phyloP scores from a whole-genome alignment of 129 eudicot species.

The Flaveria linearis region DNA sequence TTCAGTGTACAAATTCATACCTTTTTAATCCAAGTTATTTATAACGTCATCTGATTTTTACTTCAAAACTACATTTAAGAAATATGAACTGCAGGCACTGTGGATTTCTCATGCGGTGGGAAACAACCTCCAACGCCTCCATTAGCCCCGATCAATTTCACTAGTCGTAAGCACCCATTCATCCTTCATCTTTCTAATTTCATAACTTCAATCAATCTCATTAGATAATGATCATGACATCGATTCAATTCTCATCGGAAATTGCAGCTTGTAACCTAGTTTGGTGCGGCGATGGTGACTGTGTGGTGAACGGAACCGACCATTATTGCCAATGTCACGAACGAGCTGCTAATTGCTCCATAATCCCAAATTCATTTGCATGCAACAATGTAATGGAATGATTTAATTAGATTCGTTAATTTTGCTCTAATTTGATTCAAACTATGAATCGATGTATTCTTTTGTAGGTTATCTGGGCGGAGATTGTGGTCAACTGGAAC shows the following conservation, averaged over 20 bases:
- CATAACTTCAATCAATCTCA: background rate
- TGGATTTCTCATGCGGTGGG: slow-evolving; percentile 48
- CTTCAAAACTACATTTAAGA: no score
- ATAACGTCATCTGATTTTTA: no score
- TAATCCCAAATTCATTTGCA: slow-evolving; percentile 34
- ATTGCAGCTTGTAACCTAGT: slow-evolving; percentile 43
- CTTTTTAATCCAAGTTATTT: no score
- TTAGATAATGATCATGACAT: background rate
- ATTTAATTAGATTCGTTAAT: background rate
- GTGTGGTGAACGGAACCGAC: slow-evolving; percentile 38
- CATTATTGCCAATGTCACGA: slow-evolving; percentile 46
- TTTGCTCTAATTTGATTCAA: background rate
- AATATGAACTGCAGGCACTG: slow-evolving; percentile 28
- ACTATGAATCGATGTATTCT: background rate
- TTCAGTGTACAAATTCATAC: no score
- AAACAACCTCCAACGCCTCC: slow-evolving; percentile 39
- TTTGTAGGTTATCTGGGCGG: slow-evolving; percentile 45
- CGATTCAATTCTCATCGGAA: slow-evolving; percentile 5
- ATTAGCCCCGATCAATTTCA: slow-evolving; percentile 30
- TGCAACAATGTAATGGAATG: slow-evolving; percentile 40
- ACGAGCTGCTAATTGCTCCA: slow-evolving; percentile 39
- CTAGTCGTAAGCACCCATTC: slow-evolving; percentile 33
- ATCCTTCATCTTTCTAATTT: background rate
- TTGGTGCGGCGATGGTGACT: slow-evolving; percentile 55
- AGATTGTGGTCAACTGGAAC: slow-evolving; percentile 36